Conservation (phyloP, 495 filamentous ascomycete species). For the Thermochaetoides thermophila region DNA sequence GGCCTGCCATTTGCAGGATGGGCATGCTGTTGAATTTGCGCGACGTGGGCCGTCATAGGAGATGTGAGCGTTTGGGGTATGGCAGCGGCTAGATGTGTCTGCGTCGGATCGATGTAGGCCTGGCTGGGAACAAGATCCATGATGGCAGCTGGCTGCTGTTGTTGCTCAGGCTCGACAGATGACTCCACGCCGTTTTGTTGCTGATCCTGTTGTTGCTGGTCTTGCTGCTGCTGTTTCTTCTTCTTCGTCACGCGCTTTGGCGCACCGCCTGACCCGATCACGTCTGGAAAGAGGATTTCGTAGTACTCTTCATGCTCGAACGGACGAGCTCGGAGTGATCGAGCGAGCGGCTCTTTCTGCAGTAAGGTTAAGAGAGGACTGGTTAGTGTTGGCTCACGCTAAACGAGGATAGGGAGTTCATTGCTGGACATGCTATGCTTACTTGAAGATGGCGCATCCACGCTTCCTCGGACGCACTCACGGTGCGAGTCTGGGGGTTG, state of each 20-base stretch:
- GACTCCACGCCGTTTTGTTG: slow-evolving; percentile 16
- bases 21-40: slow-evolving; percentile 2
- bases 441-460: slow-evolving; percentile 35
- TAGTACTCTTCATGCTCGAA: slow-evolving; percentile 38
- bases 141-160: too few species aligned
- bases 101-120: slow-evolving; percentile 8
- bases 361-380: too few species aligned
- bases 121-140: slow-evolving; percentile 19
- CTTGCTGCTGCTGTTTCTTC: slow-evolving; percentile 27
- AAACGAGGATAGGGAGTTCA: too few species aligned
- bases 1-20: slow-evolving; percentile 6
- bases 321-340: slow-evolving; percentile 29
- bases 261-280: slow-evolving; percentile 34
- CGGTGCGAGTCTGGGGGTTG: slow-evolving; percentile 26
- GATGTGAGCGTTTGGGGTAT: slow-evolving; percentile 3
- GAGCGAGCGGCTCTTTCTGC: slow-evolving; percentile 34
- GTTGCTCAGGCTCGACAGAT: slow-evolving; percentile 15
- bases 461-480: slow-evolving; percentile 33
- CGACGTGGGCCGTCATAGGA: slow-evolving; percentile 2
- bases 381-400: too few species aligned
- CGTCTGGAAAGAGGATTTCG: slow-evolving; percentile 35
- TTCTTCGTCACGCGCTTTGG: slow-evolving; percentile 36
- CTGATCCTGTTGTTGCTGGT: slow-evolving; percentile 16
- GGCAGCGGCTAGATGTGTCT: slow-evolving; percentile 12
- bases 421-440: too few species aligned